Base-by-base conservation (phyloP, 78 protist species). In the Goniomonas avonlea region DNA sequence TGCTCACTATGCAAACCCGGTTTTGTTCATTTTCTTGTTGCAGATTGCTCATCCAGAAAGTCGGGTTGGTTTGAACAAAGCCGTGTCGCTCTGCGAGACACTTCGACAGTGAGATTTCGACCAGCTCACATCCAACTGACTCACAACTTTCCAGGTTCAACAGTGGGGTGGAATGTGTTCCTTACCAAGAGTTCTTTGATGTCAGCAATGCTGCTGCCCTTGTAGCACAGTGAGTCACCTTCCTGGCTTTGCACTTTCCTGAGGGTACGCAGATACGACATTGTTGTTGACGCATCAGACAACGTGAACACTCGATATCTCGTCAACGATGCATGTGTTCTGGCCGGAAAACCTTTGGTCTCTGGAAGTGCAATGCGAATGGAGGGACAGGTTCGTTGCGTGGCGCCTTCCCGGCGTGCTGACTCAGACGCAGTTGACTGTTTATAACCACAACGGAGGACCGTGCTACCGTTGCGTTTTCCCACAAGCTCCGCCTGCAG, bases 391-490 rank as follows among this genome's bases (percentile, higher is more conserved):
- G 50, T 90, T 0, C 17, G n/a, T n/a, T n/a, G 73, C 29, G 23
- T 66, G 25, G 1, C 58, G 17, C 31, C 73, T 3, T 38, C 25
- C 29, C 73, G 5, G 47, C 47, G 5, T 20, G 21, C 73, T 37
- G 37, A 23, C 21, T 3, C 2, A 9, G 29, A 3, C 5, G n/a
- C 80, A 75, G 80, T 29, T 50, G 21, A 15, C 71, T 41, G 59
- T 69, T 40, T 80, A 69, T 58, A 17, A 47, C 50, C 34, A 48
- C 66, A 38, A 56, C 8, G 58, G 82, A 25, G 89, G 92, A 0
- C 95, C 95, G n/a, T 89, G 95, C 66, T 93, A 93, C 66, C 80
- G 97, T 13, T 91, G 94, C 66, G 29, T 90, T n/a, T 86, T 79
- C 20, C 95, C 97, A 11, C 1, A 29, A 27, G 92, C 95, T 0